Base-by-base conservation (phyloP, 257 asterid species). In the Nicotiana tabacum region DNA sequence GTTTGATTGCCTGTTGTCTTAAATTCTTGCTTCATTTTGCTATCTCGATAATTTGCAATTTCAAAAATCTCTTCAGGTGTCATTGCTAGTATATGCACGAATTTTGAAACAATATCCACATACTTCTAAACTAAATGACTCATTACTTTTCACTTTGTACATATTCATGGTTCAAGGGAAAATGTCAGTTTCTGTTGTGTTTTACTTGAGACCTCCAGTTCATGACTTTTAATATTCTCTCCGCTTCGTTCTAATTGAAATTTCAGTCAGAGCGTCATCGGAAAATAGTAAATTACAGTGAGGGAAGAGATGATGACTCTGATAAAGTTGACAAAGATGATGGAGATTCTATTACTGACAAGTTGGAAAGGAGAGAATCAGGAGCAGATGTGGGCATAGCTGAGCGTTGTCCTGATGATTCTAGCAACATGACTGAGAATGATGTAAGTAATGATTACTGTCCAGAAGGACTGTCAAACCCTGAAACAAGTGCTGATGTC, bases 211-310 rank as follows among this genome's bases (percentile, higher is more conserved):
- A 30, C 60, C 39, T 53, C 7, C 46, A 9, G 77, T 67, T 62
- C 58, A 77, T 53, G 66, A 29, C 72, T 51, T 21, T 1, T 48
- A 30, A 58, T 17, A 37, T 8, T 6, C 46, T 83, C 58, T 9
- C 70, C 12, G 4, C 66, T 11, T 66, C 82, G 16, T 66, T 33
- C 56, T 77, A 62, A 18, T 72, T 77, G 32, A 51, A 29, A 62
- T 86, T 87, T 72, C 94, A 96, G 99, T 96, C 99, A 4, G 90
- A 82, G 72, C 90, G 98, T 53, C 80, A 66, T 39, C 88, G 92
- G 81, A 96, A 90, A 87, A 85, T 67, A 61, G 96, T 96, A 84
- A 88, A 82, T 77, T 94, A 96, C 84, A 43, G 83, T 51, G n/a
- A 70, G 87, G 29, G 84, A 89, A n/a, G 86, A 85, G 84, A 78